A percentile compares a stretch with the other conserved stretches of the same genome.
phyloP scores from a whole-genome alignment of 139 green algal genomes.

The Coccomyxa sp. region DNA sequence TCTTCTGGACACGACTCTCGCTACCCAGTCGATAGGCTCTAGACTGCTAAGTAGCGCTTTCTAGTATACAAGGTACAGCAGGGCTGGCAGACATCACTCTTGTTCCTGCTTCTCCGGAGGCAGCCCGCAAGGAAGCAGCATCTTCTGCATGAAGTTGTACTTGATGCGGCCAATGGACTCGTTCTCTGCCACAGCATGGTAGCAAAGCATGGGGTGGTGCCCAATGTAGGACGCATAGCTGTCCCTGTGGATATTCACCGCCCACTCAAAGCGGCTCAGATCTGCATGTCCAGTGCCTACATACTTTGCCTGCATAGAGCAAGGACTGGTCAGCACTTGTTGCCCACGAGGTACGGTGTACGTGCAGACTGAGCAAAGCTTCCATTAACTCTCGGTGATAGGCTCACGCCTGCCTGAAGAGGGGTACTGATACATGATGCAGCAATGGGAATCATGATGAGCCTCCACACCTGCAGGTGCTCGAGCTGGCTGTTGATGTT shows the following conservation, averaged over 20 bases:
- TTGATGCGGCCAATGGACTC: conserved; percentile 87
- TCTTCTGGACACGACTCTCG: too few species aligned
- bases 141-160: conserved; percentile 90
- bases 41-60: too few species aligned
- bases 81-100: background rate
- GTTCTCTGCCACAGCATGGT: conserved; percentile 94
- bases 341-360: background rate
- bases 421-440: too few species aligned
- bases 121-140: conserved; percentile 87
- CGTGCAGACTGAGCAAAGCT: background rate
- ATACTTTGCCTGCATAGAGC: conserved; percentile 74
- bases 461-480: conserved; percentile 67
- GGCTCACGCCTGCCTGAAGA: too few species aligned
- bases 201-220: conserved; percentile 81
- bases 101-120: conserved; percentile 69
- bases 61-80: too few species aligned
- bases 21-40: too few species aligned
- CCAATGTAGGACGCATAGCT: conserved; percentile 94
- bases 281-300: conserved; percentile 94
- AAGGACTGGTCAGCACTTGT: background rate
- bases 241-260: conserved; percentile 95
- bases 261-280: conserved; percentile 92
- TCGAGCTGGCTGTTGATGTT: conserved; percentile 99
- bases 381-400: background rate
- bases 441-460: background rate